Conservation (phyloP, 371 early-diverging fungal species). For the Apophysomyces variabilis region DNA sequence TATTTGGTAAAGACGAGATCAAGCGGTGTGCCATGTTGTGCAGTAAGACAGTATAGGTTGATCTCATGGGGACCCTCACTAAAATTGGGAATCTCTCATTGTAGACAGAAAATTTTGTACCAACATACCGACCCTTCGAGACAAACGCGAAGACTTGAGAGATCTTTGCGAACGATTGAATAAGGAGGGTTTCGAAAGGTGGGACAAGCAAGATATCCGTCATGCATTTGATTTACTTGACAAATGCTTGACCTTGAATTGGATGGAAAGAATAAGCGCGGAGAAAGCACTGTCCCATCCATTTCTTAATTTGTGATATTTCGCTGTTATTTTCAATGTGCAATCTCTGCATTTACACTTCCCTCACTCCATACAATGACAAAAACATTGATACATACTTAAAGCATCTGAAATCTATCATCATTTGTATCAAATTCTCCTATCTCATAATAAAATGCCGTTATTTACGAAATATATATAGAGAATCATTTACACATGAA, state of each 20-base stretch:
- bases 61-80: too few species aligned
- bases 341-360: too few species aligned
- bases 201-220: slow-evolving; percentile 11
- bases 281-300: slow-evolving; percentile 26
- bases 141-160: slow-evolving; percentile 38
- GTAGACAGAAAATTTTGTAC: slow-evolving; percentile 65
- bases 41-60: slow-evolving; percentile 40
- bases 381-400: too few species aligned
- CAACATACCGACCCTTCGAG: slow-evolving; percentile 59
- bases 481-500: too few species aligned
- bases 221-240: slow-evolving; percentile 24
- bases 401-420: too few species aligned
- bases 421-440: too few species aligned
- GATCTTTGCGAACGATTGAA: slow-evolving; percentile 40
- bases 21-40: slow-evolving; percentile 65
- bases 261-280: slow-evolving; percentile 23
- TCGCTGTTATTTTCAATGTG: not conserved
- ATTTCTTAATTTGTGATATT: slow-evolving; percentile 13
- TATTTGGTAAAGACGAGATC: slow-evolving; percentile 91
- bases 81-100: not conserved
- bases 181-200: slow-evolving; percentile 22
- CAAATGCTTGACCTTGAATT: slow-evolving; percentile 20
- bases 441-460: too few species aligned
- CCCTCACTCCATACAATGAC: too few species aligned
- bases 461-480: too few species aligned